Base-by-base conservation (phyloP, 2,329 filamentous ascomycete species). In the Colletotrichum sp. region DNA sequence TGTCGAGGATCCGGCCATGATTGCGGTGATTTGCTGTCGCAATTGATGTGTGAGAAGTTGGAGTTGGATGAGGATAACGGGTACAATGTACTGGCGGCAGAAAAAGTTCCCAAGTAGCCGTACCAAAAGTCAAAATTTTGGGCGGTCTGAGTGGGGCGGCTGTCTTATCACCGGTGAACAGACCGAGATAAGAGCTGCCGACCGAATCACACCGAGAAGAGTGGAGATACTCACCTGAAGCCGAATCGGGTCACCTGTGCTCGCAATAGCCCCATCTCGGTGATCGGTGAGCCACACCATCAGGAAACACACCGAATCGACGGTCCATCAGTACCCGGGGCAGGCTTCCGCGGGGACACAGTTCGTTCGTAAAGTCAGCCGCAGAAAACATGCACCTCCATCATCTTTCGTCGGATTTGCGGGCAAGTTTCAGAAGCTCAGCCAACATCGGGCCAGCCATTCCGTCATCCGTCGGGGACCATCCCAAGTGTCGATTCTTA, bases 1-100 rank as follows among this genome's bases (percentile, higher is more conserved):
- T 26, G 77, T 68, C 62, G 78, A 76, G 76, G 81, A 64, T 28
- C 80, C 82, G 63, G 82, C 81, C 83, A 84, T 82, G 21, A 5
- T 36, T 76, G n/a, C 36, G 10, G 21, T 10, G 13, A 10, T 16
- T 26, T 64, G 34, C 6, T 15, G 15, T 24, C 18, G 36, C 28
- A 68, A 39, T 64, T 65, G 64, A 34, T 49, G 21, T 26, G 18
- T 28, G 28, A 26, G 34, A 44, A 13, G 4, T 18, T 49, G 12
- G 12, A 7, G 15, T n/a, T 36, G n/a, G 9, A 21, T 36, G 21
- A 52, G 32, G 49, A 64, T 18, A 26, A 71, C 10, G 32, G 16
- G 44, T 52, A 52, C 44, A 52, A 52, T 52, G 44, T 52, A 52
- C n/a, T 52, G 44, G 44, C 44, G 44, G 44, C 55, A 63, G 24